Evolutionary conservation across 1,284 basidiomycete genomes (phyloP), one percentile per base, ranked within the genome.

Genomic region (Ustilago crameri): DNA sequence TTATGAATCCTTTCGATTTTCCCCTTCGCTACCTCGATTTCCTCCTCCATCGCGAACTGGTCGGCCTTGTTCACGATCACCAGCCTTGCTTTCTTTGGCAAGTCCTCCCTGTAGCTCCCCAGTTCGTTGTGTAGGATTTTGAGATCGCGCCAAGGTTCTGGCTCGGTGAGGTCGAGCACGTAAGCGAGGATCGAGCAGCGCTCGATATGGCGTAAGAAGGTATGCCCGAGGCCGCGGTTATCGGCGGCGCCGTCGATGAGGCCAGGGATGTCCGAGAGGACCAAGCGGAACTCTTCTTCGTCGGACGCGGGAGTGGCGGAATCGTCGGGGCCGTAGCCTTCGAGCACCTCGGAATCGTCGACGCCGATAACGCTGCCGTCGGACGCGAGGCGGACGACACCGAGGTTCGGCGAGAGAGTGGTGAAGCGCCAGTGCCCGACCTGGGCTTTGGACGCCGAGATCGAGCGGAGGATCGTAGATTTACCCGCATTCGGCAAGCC

Each of bases 21-120:
- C 23, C 3, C 10, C 35, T 73, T 68, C 10, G 70, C 70, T 18
- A 15, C 30, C 17, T 52, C 38, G 32, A 73, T 47, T 37, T 68
- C 57, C 3, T 40, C 26, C 18, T 26, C 14, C 15, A 27, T 18
- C 8, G 9, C 27, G 45, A 57, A 61, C 18, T 73, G 63, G 35
- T 98, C 95, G 0, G 93, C 94, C 84, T 98, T 98, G 86, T 98
- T 98, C 18, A 93, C 91, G 22, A 98, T 87, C 24, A 99, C 90
- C 78, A 83, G 64, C n/a, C 68, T 55, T 4, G 83, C 72, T 30
- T 80, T 90, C 18, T 84, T 80, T 67, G 90, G 91, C 85, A 97
- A 88, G 1, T 91, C 92, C 2, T 87, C 84, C 79, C 92, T 50
- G 47, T 96, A 95, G 60, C 88, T 89, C 79, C 96, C 93, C 26